phyloP scores from a whole-genome alignment of 768 basidiomycete genomes.

The Hygrocybe coccinea region DNA sequence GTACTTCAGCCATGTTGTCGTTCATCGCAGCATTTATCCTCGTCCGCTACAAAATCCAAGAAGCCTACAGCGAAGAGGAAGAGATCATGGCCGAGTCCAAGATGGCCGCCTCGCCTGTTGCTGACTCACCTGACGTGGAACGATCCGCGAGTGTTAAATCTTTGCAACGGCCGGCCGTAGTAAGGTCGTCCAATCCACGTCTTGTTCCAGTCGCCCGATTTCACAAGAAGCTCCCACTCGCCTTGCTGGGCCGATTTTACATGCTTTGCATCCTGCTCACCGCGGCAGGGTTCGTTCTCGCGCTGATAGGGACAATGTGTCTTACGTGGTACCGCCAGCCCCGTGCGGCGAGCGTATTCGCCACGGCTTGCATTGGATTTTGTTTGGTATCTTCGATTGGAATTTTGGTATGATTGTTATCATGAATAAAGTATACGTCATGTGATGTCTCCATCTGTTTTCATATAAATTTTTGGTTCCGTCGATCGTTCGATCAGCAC shows the following conservation, averaged over 20 bases:
- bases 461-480: too few relatives aligned
- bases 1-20: constrained; percentile 31
- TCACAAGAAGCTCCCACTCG: constrained; percentile 34
- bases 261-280: constrained; percentile 45
- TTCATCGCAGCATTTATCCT: constrained; percentile 56
- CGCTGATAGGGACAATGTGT: constrained; percentile 45
- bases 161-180: constrained; percentile 21
- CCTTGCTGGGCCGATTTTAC: constrained; percentile 48
- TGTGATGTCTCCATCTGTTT: too few relatives aligned
- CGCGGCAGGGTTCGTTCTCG: constrained; percentile 45
- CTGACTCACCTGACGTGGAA: constrained; percentile 15
- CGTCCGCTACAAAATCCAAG: constrained; percentile 49
- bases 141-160: constrained; percentile 11
- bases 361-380: constrained; percentile 35
- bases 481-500: too few relatives aligned
- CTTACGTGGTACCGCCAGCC: constrained; percentile 50
- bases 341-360: constrained; percentile 40
- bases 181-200: constrained; percentile 44
- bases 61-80: constrained; percentile 45
- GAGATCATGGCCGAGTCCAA: too few relatives aligned
- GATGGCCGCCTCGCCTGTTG: neutral
- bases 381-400: constrained; percentile 24
- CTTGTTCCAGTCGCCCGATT: constrained; percentile 50
- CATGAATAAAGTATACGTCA: too few relatives aligned
- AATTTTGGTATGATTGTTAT: constrained; percentile 10